Conservation (phyloP, 2,329 filamentous ascomycete species). For the Eutypa lata region DNA sequence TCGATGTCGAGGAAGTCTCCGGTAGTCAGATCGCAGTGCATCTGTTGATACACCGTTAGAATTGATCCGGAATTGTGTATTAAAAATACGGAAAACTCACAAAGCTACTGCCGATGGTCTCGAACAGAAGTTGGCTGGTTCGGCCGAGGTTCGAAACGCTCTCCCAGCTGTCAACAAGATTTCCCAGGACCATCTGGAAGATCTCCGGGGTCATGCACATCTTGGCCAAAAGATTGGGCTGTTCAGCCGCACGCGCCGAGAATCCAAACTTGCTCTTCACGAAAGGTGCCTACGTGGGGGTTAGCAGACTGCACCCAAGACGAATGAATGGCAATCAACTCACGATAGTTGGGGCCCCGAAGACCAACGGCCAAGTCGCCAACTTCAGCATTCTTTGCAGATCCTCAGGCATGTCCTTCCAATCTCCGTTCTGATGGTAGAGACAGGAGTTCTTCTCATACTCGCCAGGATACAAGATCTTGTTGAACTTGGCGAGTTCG, state of each 20-base stretch:
- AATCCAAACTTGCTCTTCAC: slow-evolving; percentile 2
- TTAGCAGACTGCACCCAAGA: background rate
- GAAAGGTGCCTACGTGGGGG: background rate
- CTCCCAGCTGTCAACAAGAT: slow-evolving; percentile 11
- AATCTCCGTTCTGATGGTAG: background rate
- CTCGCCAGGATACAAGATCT: background rate
- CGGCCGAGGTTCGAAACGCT: slow-evolving; percentile 18
- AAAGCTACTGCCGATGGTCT: slow-evolving; percentile 4
- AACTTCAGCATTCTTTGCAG: background rate
- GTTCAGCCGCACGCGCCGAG: background rate
- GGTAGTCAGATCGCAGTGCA: background rate
- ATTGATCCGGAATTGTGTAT: background rate
- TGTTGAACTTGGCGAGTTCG: background rate
- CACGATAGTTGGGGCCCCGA: background rate
- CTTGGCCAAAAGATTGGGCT: slow-evolving; percentile 6
- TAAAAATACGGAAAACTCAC: slow-evolving; percentile 11
- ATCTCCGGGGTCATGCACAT: slow-evolving; percentile 18
- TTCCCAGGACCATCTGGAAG: slow-evolving; percentile 5
- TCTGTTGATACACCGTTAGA: background rate
- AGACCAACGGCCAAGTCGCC: background rate
- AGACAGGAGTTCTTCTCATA: background rate
- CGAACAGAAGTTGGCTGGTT: slow-evolving; percentile 17
- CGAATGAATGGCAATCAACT: background rate
- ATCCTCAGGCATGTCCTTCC: background rate
- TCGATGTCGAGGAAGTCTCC: background rate